Base-by-base conservation (phyloP, 208 protist genomes). In the Naegleria lovaniensis region DNA sequence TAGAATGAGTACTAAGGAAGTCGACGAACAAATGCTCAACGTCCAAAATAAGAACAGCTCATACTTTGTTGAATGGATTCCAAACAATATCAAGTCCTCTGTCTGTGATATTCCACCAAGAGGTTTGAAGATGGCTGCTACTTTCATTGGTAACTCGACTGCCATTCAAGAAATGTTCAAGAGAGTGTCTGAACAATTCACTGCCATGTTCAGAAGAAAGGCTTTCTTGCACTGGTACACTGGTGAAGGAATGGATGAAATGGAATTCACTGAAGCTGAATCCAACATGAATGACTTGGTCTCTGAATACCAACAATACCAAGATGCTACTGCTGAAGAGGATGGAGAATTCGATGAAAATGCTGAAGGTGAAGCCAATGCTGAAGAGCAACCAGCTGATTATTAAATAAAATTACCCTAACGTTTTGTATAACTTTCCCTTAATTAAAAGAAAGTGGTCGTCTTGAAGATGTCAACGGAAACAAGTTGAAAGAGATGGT, bases 161-260 rank as follows among this genome's bases (percentile, higher is more conserved):
- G 89, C 93, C 33, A 99, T 99, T 92, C 95, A 97, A 93, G 96
- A 98, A 91, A 93, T 99, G 79, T 99, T 99, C 94, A 97, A 97
- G 93, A 93, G 98, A 92, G 93, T 99, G 19, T 85, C 67, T 52
- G 94, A 96, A 75, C 98, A 99, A 94, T 99, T 99, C 95, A 97
- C 94, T 51, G 94, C 94, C 91, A 99, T 99, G 98, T 99, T 99
- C 96, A 94, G 95, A 91, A 93, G 97, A 92, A 99, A 99, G 95
- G 98, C 99, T 91, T 99, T 99, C 96, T 94, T 99, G 51, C 98
- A 99, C 96, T 99, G 98, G 98, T 99, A 99, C 96, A 99, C 97
- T 84, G 96, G 96, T 67, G 98, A 99, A 95, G 95, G 95, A 85
- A 96, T 96, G 95, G 95, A 96, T 92, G 95, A 96, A 92, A 95